Conservation (phyloP, 225 moss, liverwort and hornwort species). For the Pseudoscleropodium purum region DNA sequence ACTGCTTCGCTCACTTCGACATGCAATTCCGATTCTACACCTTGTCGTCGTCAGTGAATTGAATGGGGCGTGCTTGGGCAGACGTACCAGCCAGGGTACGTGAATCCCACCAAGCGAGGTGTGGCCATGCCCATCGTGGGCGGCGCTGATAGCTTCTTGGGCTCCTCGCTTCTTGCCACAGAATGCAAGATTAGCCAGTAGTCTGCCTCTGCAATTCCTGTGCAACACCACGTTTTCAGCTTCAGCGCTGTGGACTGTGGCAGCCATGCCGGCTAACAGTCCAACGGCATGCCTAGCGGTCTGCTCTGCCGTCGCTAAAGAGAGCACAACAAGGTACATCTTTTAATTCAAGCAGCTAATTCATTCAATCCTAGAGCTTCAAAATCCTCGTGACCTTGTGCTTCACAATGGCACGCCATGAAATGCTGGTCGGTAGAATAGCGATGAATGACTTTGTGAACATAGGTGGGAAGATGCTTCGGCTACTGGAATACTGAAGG, state of each 20-base stretch:
- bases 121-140: conserved; percentile 48
- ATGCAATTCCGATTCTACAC: background rate
- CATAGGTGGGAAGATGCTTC: too few species aligned
- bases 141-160: conserved; percentile 32
- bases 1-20: conserved; percentile 39
- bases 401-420: background rate
- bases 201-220: background rate
- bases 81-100: conserved; percentile 36
- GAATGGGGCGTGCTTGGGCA: conserved; percentile 32
- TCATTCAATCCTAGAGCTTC: background rate
- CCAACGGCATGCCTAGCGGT: background rate
- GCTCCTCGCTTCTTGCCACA: conserved; percentile 23
- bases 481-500: too few species aligned
- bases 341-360: background rate
- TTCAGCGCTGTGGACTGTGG: background rate
- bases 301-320: background rate
- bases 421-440: background rate
- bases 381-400: too few species aligned
- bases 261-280: background rate
- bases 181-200: conserved; percentile 34
- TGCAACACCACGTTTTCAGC: background rate
- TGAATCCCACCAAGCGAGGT: conserved; percentile 24
- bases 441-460: background rate
- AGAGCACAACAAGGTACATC: background rate
- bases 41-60: conserved; percentile 34